Evolutionary conservation across 2,329 filamentous ascomycete genomes (phyloP).

Genomic region (Arthroderma uncinatum): DNA sequence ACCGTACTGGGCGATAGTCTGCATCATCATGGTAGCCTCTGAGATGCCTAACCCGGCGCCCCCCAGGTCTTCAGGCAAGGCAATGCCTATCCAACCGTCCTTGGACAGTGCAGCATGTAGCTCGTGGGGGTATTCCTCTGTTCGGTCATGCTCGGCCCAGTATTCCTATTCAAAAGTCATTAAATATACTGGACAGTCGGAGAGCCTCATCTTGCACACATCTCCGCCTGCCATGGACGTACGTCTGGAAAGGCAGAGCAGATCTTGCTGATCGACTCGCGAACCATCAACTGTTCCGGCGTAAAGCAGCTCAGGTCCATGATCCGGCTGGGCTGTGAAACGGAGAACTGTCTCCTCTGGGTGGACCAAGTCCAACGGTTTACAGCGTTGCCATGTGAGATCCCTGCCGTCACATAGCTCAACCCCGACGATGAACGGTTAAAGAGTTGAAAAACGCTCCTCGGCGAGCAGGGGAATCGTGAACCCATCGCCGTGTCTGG

Average conservation of each 20-base stretch:
- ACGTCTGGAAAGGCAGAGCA: slow-evolving; percentile 58
- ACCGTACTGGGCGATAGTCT: slow-evolving; percentile 58
- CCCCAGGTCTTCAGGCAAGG: slow-evolving; percentile 61
- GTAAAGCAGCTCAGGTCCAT: slow-evolving; percentile 67
- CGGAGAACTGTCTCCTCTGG: slow-evolving; percentile 22
- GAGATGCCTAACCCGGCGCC: slow-evolving; percentile 65
- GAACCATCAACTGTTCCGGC: slow-evolving; percentile 59
- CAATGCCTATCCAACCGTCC: slow-evolving; percentile 72
- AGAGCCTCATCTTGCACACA: background rate
- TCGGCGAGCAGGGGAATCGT: background rate
- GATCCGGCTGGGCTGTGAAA: slow-evolving; percentile 31
- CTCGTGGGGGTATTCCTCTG: slow-evolving; percentile 59
- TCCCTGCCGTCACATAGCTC: too few species aligned
- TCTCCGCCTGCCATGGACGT: too few species aligned
- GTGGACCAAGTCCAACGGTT: background rate
- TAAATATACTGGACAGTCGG: background rate
- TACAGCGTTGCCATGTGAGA: too few species aligned
- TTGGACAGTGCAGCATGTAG: slow-evolving; percentile 64
- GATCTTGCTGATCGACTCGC: slow-evolving; percentile 57
- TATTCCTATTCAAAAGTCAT: slow-evolving; percentile 40
- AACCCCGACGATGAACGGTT: background rate
- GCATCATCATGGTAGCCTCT: slow-evolving; percentile 79
- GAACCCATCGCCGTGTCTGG: background rate
- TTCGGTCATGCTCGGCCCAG: slow-evolving; percentile 63
- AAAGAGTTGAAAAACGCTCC: background rate